Evolutionary conservation across 768 basidiomycete species (phyloP), one percentile per base, ranked within the genome.

Genomic region (Dentipellis sp.): DNA sequence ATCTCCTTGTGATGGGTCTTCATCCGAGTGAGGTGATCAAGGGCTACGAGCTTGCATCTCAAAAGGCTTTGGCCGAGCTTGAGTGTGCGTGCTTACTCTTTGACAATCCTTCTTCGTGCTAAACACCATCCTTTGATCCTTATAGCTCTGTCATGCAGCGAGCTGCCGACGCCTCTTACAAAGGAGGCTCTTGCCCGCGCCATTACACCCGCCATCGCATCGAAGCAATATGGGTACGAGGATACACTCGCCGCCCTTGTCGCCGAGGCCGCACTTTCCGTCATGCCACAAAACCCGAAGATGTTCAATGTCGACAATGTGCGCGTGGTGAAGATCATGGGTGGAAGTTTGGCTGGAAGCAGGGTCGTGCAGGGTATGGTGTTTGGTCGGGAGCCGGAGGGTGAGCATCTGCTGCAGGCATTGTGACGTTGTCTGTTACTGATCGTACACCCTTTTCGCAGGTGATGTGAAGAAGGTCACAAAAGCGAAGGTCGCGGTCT

Each of bases 261-360:
- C 4, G 89, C 95, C 9, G 94, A 98, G 65, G 97, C 97, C 1
- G 90, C 93, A 0, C 72, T 98, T 22, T 80, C 85, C 2, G 87
- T 97, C 62, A 97, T 98, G 94, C 91, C 93, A 4, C 68, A 77
- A 1, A 91, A 90, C 67, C 82, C 83, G 8, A 86, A 87, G 67
- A 86, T 91, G 70, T 99, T 98, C 81, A 97, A 97, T 71, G 94
- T 98, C 29, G 97, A 99, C 71, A 94, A 94, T 64, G 91, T 99
- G 0, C 84, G 97, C 10, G 95, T 99, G 22, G 97, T 99, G 65
- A 99, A 98, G 74, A 97, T 99, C 59, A 87, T 99, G 83, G 97
- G 97, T 55, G 91, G 97, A 35, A 88, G 80, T 64, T 72, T 99
- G n/a, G 69, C 83, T 3, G 80, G 77, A 21, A 95, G 93, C 71